A percentile compares a stretch with the other conserved stretches of the same genome.
phyloP scores from a whole-genome alignment of 2,329 filamentous ascomycete genomes.

The Exophiala bonariae region DNA sequence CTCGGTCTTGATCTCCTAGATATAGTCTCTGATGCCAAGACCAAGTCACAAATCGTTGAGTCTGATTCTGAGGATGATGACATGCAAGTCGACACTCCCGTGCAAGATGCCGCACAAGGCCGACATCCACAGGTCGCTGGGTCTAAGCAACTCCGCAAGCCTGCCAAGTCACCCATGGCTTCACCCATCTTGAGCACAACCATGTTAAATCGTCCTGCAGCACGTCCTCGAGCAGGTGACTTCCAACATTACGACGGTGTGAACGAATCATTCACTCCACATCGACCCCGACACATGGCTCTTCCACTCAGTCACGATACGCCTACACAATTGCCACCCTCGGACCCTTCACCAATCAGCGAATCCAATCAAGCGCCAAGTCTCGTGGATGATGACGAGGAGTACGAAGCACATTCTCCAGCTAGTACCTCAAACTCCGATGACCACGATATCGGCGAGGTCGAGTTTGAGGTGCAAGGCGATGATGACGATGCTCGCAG shows the following conservation, averaged over 20 bases:
- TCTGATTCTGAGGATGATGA: conserved; percentile 40
- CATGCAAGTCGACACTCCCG: conserved; percentile 32
- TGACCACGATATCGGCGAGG: conserved; percentile 55
- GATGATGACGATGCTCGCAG: conserved; percentile 42
- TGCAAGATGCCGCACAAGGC: conserved; percentile 14
- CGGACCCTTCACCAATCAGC: conserved; percentile 39
- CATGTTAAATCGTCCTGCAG: conserved; percentile 12
- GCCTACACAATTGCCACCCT: conserved; percentile 12
- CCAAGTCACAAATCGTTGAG: conserved; percentile 39
- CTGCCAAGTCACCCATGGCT: conserved; percentile 53
- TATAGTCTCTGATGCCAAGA: conserved; percentile 57
- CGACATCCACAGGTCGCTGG: conserved; percentile 29
- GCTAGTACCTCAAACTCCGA: conserved; percentile 55
- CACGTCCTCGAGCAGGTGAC: conserved; percentile 4
- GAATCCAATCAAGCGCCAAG: conserved; percentile 76
- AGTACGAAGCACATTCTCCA: conserved; percentile 68
- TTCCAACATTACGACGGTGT: conserved; percentile 9
- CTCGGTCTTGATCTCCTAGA: conserved; percentile 61
- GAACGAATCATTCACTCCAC: conserved; percentile 6
- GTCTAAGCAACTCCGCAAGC: conserved; percentile 56
- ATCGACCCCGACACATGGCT: conserved; percentile 18
- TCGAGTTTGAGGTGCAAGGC: conserved; percentile 47
- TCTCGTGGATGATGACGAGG: conserved; percentile 76
- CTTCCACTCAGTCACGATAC: conserved; percentile 12
- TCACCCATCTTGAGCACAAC: conserved; percentile 44